Percentiles rank a stretch among this genome's conserved stretches.
Conservation (phyloP, 176 grass and related monocot genomes). For the Urochloa ruziziensis region DNA sequence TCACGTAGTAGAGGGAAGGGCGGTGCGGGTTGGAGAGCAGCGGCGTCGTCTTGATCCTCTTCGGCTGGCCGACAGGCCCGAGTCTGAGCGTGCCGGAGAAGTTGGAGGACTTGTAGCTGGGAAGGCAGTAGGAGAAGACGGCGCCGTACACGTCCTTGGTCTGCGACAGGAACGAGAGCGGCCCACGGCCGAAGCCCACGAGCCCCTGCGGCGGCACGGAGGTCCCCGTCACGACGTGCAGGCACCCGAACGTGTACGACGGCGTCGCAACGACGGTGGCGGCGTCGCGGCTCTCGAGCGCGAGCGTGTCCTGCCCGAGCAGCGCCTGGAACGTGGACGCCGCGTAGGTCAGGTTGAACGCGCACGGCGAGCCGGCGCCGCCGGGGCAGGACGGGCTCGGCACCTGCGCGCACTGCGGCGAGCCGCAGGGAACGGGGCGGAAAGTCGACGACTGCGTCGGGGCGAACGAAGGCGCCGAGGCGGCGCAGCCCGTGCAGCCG, state of each 20-base stretch:
- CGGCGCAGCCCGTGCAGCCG: slow-evolving; percentile 53
- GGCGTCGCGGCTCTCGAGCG: slow-evolving; percentile 30
- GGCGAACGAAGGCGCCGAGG: slow-evolving; percentile 34
- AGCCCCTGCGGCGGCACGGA: slow-evolving; percentile 68
- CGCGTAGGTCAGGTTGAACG: slow-evolving; percentile 62
- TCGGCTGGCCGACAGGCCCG: slow-evolving; percentile 52
- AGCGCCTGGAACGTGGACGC: slow-evolving; percentile 58
- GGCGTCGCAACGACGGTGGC: too few relatives aligned
- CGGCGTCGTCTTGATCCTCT: slow-evolving; percentile 64
- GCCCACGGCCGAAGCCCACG: slow-evolving; percentile 73
- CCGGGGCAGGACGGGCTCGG: slow-evolving; percentile 49
- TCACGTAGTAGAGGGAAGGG: slow-evolving; percentile 80
- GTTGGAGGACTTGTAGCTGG: slow-evolving; percentile 70
- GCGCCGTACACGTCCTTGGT: slow-evolving; percentile 51
- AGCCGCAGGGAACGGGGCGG: slow-evolving; percentile 48
- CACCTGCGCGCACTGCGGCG: slow-evolving; percentile 50
- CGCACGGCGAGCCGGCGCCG: slow-evolving; percentile 30
- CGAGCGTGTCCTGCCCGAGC: slow-evolving; percentile 56
- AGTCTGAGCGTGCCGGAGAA: slow-evolving; percentile 78
- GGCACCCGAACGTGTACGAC: slow-evolving; percentile 72
- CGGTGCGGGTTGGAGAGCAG: slow-evolving; percentile 62
- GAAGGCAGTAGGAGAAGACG: slow-evolving; percentile 86
- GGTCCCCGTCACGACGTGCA: slow-evolving; percentile 44
- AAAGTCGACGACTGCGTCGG: slow-evolving; percentile 49
- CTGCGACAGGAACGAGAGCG: slow-evolving; percentile 72